Percentiles rank a stretch among this genome's conserved stretches.
These are phyloP conservation scores for Syncephalis plumigaleata DNA, from an alignment of 371 early-diverging fungal species.

Conservation along the genomic window DNA sequence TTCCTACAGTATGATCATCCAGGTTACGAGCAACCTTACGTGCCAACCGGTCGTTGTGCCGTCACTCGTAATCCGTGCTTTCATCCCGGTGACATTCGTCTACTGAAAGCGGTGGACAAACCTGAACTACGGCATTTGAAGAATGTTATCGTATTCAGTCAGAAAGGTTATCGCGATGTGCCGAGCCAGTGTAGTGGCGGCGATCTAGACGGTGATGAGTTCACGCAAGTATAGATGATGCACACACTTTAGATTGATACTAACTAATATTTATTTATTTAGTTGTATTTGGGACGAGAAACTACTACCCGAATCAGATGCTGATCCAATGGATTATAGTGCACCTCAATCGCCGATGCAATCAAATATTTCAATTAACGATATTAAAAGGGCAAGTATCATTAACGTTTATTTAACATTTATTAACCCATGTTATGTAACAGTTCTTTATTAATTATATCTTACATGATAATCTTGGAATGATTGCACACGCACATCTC, in stretches of 20 bases:
- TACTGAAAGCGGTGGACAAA: constrained; percentile 45
- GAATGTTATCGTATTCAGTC: constrained; percentile 64
- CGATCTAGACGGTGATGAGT: constrained; percentile 79
- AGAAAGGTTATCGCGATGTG: constrained; percentile 53
- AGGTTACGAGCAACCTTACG: constrained; percentile 7
- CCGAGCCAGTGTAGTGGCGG: constrained; percentile 73
- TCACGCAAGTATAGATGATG: not conserved
- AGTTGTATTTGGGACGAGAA: constrained; percentile 3
- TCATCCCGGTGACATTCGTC: constrained; percentile 72
- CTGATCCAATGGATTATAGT: constrained; percentile 40
- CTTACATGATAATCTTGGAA: constrained; percentile 48
- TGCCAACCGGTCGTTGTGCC: constrained; percentile 25
- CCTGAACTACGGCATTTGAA: constrained; percentile 32
- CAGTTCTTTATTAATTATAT: constrained; percentile 62
- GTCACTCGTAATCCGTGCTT: constrained; percentile 58
- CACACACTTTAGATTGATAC: too few species aligned
- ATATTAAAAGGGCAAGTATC: constrained; percentile 16
- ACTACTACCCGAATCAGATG: not conserved
- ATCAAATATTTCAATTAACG: constrained; percentile 23
- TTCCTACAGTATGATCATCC: constrained; percentile 35
- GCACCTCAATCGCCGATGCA: constrained; percentile 16
- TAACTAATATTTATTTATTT: constrained; percentile 6
- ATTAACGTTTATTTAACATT: too few species aligned
- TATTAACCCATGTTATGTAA: too few species aligned
- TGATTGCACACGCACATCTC: constrained; percentile 60